A percentile compares a stretch with the other conserved stretches of the same genome.
Conservation (phyloP, 306 rosid genomes). For the Prunus padus region DNA sequence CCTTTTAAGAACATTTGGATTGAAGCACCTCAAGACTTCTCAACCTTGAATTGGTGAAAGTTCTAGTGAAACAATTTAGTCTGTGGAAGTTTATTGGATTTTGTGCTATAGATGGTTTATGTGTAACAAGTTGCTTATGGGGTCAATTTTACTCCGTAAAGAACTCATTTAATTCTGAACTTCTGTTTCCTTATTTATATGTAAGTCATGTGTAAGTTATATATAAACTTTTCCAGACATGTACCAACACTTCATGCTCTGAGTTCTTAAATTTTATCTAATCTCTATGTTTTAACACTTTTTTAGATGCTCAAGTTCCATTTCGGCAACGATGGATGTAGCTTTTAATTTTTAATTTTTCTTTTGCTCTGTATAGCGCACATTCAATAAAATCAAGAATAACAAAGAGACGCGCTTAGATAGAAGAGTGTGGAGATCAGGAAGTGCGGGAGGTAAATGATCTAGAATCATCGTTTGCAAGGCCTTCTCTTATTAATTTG, state of each 20-base stretch:
- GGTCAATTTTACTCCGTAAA: background rate
- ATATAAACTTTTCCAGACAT: background rate
- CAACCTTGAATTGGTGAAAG: conserved; percentile 48
- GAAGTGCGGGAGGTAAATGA: too few species aligned
- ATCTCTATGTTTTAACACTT: background rate
- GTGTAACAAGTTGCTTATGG: background rate
- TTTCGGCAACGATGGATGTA: too few species aligned
- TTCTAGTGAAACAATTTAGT: conserved; percentile 24
- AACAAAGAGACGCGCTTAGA: too few species aligned
- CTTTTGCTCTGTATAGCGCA: too few species aligned
- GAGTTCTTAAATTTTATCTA: background rate
- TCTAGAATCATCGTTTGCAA: too few species aligned
- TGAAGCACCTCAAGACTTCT: conserved; percentile 69
- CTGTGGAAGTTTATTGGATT: conserved; percentile 5
- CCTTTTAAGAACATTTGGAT: conserved; percentile 81
- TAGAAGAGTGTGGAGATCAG: too few species aligned
- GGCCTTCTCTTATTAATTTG: too few species aligned
- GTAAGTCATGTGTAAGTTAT: background rate
- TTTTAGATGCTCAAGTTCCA: background rate
- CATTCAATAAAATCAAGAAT: too few species aligned
- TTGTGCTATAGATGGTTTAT: background rate
- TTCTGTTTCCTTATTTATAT: background rate
- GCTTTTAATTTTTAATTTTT: too few species aligned
- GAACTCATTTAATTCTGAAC: background rate
- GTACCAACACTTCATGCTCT: background rate